phyloP scores from a whole-genome alignment of 2,329 filamentous ascomycete genomes.

The Hymenotorrendiella dingleyae region DNA sequence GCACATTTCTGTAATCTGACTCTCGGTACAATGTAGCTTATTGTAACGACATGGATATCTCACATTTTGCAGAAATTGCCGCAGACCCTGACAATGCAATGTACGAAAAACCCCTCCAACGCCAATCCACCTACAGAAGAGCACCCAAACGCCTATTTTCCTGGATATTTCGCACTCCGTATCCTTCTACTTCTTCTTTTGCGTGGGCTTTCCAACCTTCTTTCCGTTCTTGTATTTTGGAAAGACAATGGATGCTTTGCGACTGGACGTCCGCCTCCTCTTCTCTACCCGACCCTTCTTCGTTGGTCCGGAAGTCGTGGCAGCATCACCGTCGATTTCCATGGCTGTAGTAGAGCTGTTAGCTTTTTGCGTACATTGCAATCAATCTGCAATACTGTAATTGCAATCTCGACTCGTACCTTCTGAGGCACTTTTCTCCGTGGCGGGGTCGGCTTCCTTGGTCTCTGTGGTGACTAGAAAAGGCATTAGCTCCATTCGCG shows the following conservation, averaged over 20 bases:
- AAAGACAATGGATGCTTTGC: slow-evolving; percentile 56
- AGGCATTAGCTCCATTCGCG: slow-evolving; percentile 7
- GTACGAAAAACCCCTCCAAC: too few relatives aligned
- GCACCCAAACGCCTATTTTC: too few relatives aligned
- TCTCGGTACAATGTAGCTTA: too few relatives aligned
- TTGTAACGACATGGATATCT: too few relatives aligned
- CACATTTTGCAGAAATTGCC: too few relatives aligned
- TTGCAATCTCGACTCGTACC: slow-evolving; percentile 14
- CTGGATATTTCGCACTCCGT: too few relatives aligned
- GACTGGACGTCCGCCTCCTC: slow-evolving; percentile 37
- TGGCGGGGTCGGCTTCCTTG: slow-evolving; percentile 9
- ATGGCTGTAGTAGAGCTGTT: slow-evolving; percentile 37
- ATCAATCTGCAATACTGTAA: background rate
- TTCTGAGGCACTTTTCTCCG: slow-evolving; percentile 20
- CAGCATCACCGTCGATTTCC: slow-evolving; percentile 46
- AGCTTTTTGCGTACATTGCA: too few relatives aligned
- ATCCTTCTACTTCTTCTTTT: slow-evolving; percentile 17
- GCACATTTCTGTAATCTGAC: too few relatives aligned
- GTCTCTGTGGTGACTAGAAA: slow-evolving; percentile 14
- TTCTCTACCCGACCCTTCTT: slow-evolving; percentile 52
- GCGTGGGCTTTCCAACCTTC: slow-evolving; percentile 32
- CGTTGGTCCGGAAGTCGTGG: slow-evolving; percentile 32
- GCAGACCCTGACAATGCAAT: too few relatives aligned
- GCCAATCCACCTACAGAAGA: too few relatives aligned
- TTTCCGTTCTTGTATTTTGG: slow-evolving; percentile 49